Evolutionary conservation across 306 rosid genomes (phyloP).

Genomic region (Lupinus albus): DNA sequence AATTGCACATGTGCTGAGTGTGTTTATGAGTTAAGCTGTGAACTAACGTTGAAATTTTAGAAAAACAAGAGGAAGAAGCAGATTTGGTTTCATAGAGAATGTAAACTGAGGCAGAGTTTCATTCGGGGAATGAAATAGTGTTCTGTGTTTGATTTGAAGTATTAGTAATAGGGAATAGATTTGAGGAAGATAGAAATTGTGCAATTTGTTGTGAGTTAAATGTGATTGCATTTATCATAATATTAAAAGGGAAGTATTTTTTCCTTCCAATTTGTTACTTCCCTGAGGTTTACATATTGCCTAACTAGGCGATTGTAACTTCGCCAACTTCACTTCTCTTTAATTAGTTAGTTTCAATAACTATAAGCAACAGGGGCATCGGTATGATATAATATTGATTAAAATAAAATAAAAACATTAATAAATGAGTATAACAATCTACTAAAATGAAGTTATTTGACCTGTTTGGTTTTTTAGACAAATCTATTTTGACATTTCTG

Average conservation of each 20-base stretch:
- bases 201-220: conserved; percentile 10
- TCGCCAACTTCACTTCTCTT: conserved; percentile 19
- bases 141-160: not conserved
- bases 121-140: conserved; percentile 18
- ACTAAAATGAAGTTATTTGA: not conserved
- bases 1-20: not conserved
- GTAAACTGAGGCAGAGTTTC: conserved; percentile 1
- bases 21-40: not conserved
- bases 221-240: not conserved
- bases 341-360: not conserved
- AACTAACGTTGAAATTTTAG: too few species aligned
- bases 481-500: not conserved
- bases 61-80: not conserved
- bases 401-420: not conserved
- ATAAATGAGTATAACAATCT: not conserved
- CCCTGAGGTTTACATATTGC: not conserved
- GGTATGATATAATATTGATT: not conserved
- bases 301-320: not conserved
- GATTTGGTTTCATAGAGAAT: not conserved
- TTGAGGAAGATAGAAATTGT: not conserved
- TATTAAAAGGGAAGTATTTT: conserved; percentile 14
- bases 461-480: not conserved
- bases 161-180: not conserved
- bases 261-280: conserved; percentile 7
- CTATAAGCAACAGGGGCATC: not conserved